Conservation (phyloP, 768 basidiomycete genomes). For the Russula griseocarnosa region DNA sequence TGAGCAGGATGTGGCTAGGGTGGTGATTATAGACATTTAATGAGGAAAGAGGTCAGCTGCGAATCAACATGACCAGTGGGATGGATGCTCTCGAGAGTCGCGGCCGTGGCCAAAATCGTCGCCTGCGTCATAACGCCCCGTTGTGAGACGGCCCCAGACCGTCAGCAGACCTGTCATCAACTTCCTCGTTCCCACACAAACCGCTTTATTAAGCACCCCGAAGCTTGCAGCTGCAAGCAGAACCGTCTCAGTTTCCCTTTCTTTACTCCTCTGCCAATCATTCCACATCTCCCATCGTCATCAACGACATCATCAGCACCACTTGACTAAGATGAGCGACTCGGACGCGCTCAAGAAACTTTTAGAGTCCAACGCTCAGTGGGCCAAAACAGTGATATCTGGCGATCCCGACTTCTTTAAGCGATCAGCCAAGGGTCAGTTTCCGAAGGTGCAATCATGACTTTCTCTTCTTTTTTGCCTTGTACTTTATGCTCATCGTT, state of each 20-base stretch:
- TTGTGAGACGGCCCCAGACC: background rate
- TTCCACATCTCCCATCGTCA: background rate
- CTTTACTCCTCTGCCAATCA: background rate
- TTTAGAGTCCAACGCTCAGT: slow-evolving; percentile 55
- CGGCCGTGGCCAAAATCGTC: background rate
- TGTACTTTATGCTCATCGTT: background rate
- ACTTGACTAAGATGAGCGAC: slow-evolving; percentile 23
- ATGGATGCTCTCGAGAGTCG: slow-evolving; percentile 16
- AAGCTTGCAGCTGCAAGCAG: background rate
- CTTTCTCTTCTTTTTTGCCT: background rate
- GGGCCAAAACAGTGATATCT: slow-evolving; percentile 58
- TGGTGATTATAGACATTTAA: no score
- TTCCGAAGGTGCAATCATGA: slow-evolving; percentile 49
- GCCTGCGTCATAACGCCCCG: background rate
- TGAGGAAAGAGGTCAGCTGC: no score
- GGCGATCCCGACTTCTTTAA: slow-evolving; percentile 63
- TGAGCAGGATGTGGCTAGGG: no score
- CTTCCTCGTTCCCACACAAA: background rate
- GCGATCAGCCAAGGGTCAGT: slow-evolving; percentile 57
- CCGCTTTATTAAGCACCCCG: background rate
- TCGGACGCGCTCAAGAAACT: slow-evolving; percentile 34
- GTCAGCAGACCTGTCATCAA: no score
- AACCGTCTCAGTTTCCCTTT: no score
- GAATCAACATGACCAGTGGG: background rate
- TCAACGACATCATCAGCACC: no score